A percentile compares a stretch with the other conserved stretches of the same genome.
Conservation (phyloP, 768 basidiomycete genomes). For the Phlegmacium glaucopus region DNA sequence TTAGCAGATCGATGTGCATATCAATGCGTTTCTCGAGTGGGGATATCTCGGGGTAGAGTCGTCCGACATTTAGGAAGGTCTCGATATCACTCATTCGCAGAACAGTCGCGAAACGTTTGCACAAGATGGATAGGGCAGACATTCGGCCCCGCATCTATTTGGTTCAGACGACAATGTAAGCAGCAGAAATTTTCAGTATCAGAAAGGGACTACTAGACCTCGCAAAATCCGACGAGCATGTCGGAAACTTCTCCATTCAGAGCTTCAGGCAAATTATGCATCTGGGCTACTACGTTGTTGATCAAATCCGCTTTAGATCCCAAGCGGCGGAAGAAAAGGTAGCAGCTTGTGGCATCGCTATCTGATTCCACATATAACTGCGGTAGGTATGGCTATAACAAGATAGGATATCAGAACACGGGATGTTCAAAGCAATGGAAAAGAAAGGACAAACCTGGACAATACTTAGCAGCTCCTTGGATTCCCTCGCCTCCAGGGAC, state of each 20-base stretch:
- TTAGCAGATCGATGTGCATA: conserved; percentile 81
- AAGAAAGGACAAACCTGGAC: conserved; percentile 55
- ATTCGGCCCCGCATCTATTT: conserved; percentile 80
- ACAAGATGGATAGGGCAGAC: conserved; percentile 74
- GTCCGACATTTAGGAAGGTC: conserved; percentile 82
- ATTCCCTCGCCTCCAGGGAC: conserved; percentile 81
- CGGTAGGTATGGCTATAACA: conserved; percentile 79
- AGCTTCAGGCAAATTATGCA: conserved; percentile 81
- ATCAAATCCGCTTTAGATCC: conserved; percentile 86
- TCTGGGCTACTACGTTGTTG: conserved; percentile 75
- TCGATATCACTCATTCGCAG: conserved; percentile 79
- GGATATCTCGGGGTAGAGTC: conserved; percentile 78
- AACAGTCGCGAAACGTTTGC: conserved; percentile 87
- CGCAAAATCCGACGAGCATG: conserved; percentile 89
- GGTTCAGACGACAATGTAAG: conserved; percentile 1
- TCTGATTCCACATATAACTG: conserved; percentile 89
- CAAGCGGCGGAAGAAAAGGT: conserved; percentile 91
- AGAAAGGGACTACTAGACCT: conserved; percentile 44
- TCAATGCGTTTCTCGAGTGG: conserved; percentile 92
- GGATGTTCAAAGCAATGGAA: background rate
- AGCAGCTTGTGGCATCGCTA: conserved; percentile 82
- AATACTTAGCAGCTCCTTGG: conserved; percentile 75
- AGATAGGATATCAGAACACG: conserved; percentile 2
- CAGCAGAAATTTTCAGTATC: background rate
- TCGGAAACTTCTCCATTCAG: conserved; percentile 83